Percentiles rank a stretch among this genome's conserved stretches.
Evolutionary conservation across 768 basidiomycete species (phyloP).

Genomic region (Pleurotus giganteus): DNA sequence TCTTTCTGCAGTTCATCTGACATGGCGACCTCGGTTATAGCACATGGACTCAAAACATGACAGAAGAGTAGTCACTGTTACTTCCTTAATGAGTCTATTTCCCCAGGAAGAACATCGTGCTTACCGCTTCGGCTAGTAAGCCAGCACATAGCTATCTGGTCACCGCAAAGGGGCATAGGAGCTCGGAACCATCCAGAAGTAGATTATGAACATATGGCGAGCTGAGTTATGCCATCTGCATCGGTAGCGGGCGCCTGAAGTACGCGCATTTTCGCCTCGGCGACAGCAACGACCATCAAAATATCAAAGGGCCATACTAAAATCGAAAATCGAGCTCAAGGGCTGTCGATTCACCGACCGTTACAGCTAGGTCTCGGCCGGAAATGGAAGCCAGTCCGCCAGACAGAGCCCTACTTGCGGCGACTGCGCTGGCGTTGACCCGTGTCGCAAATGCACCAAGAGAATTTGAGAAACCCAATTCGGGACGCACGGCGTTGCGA

Average conservation of each 20-base stretch:
- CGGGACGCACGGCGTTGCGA: no score
- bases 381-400: no score
- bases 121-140: background rate
- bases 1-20: background rate
- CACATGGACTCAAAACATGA: background rate
- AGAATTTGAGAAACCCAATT: no score
- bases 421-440: no score
- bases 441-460: no score
- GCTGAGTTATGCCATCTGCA: background rate
- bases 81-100: background rate
- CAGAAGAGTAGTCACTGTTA: background rate
- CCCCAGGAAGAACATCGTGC: background rate
- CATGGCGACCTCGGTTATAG: slow-evolving; percentile 6
- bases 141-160: slow-evolving; percentile 7
- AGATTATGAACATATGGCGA: background rate
- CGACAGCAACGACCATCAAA: slow-evolving; percentile 1
- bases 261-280: background rate
- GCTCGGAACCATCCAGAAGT: background rate
- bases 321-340: no score
- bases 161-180: background rate
- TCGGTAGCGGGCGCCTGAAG: no score
- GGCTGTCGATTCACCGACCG: no score
- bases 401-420: no score
- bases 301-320: no score
- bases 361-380: no score